Conservation (phyloP, 2,329 filamentous ascomycete genomes). For the Botrytis aclada region DNA sequence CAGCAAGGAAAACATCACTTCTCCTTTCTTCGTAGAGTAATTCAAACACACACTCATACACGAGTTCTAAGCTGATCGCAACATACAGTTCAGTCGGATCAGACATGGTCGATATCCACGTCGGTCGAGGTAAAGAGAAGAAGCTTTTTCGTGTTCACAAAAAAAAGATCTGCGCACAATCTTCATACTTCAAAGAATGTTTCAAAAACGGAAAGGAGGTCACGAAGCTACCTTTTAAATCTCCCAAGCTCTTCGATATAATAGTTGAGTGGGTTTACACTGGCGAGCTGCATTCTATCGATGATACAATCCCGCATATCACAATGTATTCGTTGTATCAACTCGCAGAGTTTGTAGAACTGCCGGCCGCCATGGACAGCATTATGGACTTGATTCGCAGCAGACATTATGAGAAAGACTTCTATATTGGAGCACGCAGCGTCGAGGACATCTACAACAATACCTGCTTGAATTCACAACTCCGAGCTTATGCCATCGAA, state of each 20-base stretch:
- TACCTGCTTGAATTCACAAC: too few relatives aligned
- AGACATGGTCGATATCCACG: background rate
- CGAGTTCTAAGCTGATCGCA: fast-evolving
- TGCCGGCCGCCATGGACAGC: background rate
- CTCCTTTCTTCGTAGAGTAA: background rate
- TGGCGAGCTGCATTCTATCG: background rate
- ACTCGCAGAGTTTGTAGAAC: background rate
- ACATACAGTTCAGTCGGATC: background rate
- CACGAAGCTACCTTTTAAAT: fast-evolving
- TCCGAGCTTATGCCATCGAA: too few relatives aligned
- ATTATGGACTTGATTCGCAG: background rate
- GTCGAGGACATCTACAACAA: fast-evolving
- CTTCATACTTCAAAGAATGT: background rate
- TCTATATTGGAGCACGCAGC: too few relatives aligned
- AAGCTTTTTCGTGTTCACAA: background rate
- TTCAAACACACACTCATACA: fast-evolving
- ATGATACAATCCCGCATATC: background rate
- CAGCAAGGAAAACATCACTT: background rate
- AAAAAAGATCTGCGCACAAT: background rate
- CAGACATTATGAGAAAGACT: too few relatives aligned
- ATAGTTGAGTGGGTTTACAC: background rate
- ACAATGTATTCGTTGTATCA: fast-evolving
- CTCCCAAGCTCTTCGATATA: background rate
- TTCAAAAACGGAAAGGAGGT: fast-evolving
- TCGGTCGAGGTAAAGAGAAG: background rate